Percentiles rank a stretch among this genome's conserved stretches.
These are phyloP conservation scores for Dothistroma pini DNA, from an alignment of 2,329 filamentous ascomycete species.

Conservation along the genomic window DNA sequence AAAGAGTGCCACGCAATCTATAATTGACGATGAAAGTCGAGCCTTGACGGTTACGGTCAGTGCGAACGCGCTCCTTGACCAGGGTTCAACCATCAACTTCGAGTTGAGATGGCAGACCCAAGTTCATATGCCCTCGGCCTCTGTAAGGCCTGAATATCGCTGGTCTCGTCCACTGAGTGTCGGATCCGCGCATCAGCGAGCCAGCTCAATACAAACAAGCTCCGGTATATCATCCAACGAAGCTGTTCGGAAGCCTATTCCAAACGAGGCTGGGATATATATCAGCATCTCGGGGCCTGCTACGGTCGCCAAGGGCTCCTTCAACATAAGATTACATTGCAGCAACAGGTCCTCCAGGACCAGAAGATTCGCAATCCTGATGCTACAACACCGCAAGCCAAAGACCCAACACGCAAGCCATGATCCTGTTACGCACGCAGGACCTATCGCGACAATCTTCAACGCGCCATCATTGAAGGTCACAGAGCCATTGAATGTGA, in stretches of 20 bases:
- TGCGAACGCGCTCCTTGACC: slow-evolving; percentile 22
- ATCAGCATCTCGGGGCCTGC: slow-evolving; percentile 67
- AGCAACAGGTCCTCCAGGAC: slow-evolving; percentile 64
- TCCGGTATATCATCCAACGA: slow-evolving; percentile 9
- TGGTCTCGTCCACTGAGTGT: slow-evolving; percentile 27
- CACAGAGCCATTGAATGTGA: slow-evolving; percentile 62
- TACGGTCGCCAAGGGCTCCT: slow-evolving; percentile 61
- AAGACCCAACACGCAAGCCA: background rate
- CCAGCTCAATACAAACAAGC: slow-evolving; percentile 13
- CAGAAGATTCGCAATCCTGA: slow-evolving; percentile 66
- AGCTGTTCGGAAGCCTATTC: background rate
- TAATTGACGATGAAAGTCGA: background rate
- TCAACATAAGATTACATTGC: slow-evolving; percentile 70
- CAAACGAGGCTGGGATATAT: slow-evolving; percentile 54
- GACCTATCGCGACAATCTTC: slow-evolving; percentile 18
- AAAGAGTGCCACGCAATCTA: background rate
- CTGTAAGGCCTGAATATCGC: slow-evolving; percentile 21
- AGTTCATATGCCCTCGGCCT: slow-evolving; percentile 21
- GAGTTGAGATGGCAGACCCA: slow-evolving; percentile 27
- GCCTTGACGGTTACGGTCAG: slow-evolving; percentile 19
- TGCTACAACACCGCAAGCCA: slow-evolving; percentile 17
- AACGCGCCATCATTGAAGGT: slow-evolving; percentile 31
- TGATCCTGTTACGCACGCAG: slow-evolving; percentile 10
- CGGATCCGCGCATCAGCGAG: slow-evolving; percentile 16
- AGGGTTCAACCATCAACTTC: slow-evolving; percentile 23